Evolutionary conservation across 1,284 basidiomycete genomes (phyloP), one percentile per base, ranked within the genome.

Genomic region (Ceratobasidium sp.): DNA sequence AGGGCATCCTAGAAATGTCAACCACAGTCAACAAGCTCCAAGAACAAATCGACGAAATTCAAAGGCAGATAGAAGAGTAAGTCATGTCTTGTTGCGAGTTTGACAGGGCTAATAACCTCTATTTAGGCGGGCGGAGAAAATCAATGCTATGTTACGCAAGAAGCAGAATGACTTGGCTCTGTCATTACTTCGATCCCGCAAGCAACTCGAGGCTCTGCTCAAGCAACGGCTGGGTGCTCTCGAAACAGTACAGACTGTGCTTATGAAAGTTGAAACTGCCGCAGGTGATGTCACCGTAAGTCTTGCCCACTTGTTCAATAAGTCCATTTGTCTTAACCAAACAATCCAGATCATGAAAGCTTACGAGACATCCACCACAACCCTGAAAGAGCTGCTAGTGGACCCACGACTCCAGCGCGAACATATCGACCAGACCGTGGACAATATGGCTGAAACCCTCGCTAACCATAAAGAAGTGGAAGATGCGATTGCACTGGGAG

Each of bases 211-310:
- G 81, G 93, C 94, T 2, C 84, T 97, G 0, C 86, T 97, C 35
- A 85, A 85, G 35, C 94, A 95, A 83, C 92, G 96, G 27, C 84
- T 96, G 0, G 89, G 87, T 0, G 91, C 94, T 0, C 86, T 94
- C 0, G 90, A 92, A 71, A 95, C 92, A 55, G 86, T 99, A 14
- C 90, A 93, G 78, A 85, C 88, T 1, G 95, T 96, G 0, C 85
- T 98, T 23, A 86, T 95, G 70, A 90, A 91, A 67, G 94, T 99
- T 2, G 96, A 99, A 85, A 90, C 92, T 20, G 95, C 97, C 27
- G 94, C 93, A 60, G 92, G 92, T 4, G 94, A 99, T 84, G 89
- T 96, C 7, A 93, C 96, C 87, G 95, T 96, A 83, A 77, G 84
- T 81, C 23, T 18, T 5, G 14, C 23, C 54, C n/a, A n/a, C 16